These are phyloP conservation scores for Ustilago esculenta DNA, from an alignment of 1,284 basidiomycete species.

Conservation along the genomic window DNA sequence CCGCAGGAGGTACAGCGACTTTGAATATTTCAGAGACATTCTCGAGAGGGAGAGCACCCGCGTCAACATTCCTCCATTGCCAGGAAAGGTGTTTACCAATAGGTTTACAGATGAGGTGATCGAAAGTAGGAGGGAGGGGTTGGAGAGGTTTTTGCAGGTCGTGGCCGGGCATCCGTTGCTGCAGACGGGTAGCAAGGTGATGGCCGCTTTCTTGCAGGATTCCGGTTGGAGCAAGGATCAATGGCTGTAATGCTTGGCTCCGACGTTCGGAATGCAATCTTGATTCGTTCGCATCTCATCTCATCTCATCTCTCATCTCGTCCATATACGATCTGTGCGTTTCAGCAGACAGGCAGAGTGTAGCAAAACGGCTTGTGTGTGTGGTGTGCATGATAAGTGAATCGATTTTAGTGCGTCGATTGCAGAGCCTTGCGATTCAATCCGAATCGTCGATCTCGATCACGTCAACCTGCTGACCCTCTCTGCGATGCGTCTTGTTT, in stretches of 20 bases:
- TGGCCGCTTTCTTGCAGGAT: constrained; percentile 91
- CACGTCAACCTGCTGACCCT: constrained; percentile 7
- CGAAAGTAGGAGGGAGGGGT: constrained; percentile 86
- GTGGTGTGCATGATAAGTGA: too few relatives aligned
- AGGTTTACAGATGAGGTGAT: constrained; percentile 98
- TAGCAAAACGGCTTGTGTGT: too few relatives aligned
- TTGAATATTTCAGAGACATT: constrained; percentile 98
- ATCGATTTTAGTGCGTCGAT: too few relatives aligned
- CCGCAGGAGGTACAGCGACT: constrained; percentile 94
- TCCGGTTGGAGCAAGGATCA: constrained; percentile 61
- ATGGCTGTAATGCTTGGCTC: constrained; percentile 48
- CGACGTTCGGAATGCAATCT: too few relatives aligned
- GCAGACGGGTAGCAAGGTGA: constrained; percentile 97
- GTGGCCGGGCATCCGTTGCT: constrained; percentile 96
- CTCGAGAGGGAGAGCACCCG: constrained; percentile 95
- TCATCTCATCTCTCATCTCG: too few relatives aligned
- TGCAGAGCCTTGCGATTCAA: too few relatives aligned
- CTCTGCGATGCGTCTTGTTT: constrained; percentile 2
- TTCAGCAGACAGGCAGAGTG: too few relatives aligned
- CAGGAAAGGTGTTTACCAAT: constrained; percentile 78
- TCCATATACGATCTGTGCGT: too few relatives aligned
- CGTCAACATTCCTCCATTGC: constrained; percentile 95
- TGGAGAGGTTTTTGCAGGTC: constrained; percentile 93
- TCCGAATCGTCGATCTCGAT: constrained; percentile 44
- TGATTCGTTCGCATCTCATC: too few relatives aligned